Evolutionary conservation across 2,329 filamentous ascomycete genomes (phyloP), one percentile per base, ranked within the genome.

Genomic region (Clarireedia paspali): DNA sequence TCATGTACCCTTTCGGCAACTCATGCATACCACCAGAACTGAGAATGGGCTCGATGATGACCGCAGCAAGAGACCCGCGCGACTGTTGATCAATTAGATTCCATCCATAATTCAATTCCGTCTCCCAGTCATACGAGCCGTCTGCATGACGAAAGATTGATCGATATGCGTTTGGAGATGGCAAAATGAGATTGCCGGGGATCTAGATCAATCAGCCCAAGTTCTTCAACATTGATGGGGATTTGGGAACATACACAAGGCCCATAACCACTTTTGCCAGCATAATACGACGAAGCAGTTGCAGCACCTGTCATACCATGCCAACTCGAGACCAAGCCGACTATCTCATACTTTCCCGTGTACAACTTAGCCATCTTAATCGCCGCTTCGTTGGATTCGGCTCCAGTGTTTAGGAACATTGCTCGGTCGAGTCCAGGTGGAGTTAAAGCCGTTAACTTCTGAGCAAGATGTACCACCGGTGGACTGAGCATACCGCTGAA

Each of bases 301-400:
- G 82, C 73, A 3, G 72, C 78, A 4, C 72, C 72, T 0, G 82
- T 85, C 57, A 87, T 72, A 15, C 83, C 83, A 67, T 87, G 83
- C 72, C 77, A 87, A 36, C 77, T 80, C 0, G 77, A 77, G 0
- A 74, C 75, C 52, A 86, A 72, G 0, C 74, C 83, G 5, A 86
- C 80, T 50, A 87, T 76, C 66, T 86, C 82, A 62, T 82, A 86
- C 51, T 83, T 85, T 1, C 82, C 81, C 0, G 83, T 87, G 63
- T 77, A 83, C 9, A 74, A 69, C 62, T 87, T 87, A 3, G 83
- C 83, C 61, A 87, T 74, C 56, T 82, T 80, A 56, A 87, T 82
- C 2, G 83, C 83, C 3, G 81, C 81, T 60, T 87, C 83, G 58
- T 76, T 81, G 46, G 72, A 76, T 64, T 84, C 80, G 2, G 73